phyloP scores from a whole-genome alignment of 202 grass and related monocot genomes.

The Carex sylvatica region DNA sequence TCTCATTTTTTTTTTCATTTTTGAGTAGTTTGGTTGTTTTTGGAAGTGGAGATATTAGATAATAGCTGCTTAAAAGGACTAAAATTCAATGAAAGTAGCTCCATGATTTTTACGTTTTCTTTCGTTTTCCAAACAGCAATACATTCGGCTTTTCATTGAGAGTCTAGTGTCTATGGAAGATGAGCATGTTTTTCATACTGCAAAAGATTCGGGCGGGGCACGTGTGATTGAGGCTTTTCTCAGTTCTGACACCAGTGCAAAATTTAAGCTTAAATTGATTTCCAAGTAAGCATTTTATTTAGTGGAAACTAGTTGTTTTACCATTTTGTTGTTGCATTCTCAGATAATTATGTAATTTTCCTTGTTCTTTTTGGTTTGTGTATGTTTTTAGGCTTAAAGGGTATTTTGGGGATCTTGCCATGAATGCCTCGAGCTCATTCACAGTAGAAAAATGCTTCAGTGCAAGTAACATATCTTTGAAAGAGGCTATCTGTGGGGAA shows the following conservation, averaged over 20 bases:
- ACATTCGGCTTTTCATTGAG: conserved; percentile 59
- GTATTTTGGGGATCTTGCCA: conserved; percentile 74
- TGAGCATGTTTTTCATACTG: conserved; percentile 57
- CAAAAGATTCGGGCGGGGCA: conserved; percentile 79
- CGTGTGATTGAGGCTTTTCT: conserved; percentile 92
- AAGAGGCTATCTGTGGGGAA: conserved; percentile 75
- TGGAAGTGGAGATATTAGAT: conserved; percentile 7
- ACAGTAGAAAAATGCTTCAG: conserved; percentile 88
- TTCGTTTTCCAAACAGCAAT: conserved; percentile 54
- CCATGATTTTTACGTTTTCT: background rate
- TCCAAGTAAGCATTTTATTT: conserved; percentile 62
- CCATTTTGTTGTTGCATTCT: background rate
- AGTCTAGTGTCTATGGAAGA: conserved; percentile 61
- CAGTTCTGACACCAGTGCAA: conserved; percentile 62
- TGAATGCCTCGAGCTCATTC: conserved; percentile 78
- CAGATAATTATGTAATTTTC: background rate
- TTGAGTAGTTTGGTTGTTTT: background rate
- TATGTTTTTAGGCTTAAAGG: conserved; percentile 30
- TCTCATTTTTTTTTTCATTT: conserved; percentile 3
- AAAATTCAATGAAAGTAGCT: background rate
- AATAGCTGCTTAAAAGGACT: background rate
- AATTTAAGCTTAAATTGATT: conserved; percentile 82
- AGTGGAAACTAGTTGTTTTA: conserved; percentile 2
- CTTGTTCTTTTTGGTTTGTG: background rate
- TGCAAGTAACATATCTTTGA: conserved; percentile 75